Base-by-base conservation (phyloP, 108 stramenopile genomes). In the Halocafeteria seosinensis region DNA sequence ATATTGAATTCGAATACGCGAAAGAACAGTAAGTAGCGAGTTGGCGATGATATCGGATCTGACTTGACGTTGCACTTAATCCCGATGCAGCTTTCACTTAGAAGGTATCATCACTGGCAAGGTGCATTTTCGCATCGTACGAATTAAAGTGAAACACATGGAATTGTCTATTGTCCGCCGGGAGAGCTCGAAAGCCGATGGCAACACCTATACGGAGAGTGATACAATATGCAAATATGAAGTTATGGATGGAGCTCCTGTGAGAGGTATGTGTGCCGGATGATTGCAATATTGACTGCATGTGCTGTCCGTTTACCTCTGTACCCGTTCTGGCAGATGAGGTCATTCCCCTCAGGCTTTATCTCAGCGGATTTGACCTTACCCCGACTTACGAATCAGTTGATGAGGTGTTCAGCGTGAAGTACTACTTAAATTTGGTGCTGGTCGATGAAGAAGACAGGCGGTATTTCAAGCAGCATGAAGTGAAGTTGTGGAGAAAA, bases 1-100 rank as follows among this genome's bases (percentile, higher is more conserved):
- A 98, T 71, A 95, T 98, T 70, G 96, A 98, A 82, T 98, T 98
- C 70, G 90, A 95, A 73, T 98, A 93, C 77, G 87, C 93, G 61
- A 86, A 82, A 33, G 67, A 72, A n/a, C 66, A 70, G 27, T 55
- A 55, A n/a, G n/a, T n/a, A n/a, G n/a, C n/a, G n/a, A n/a, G n/a
- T n/a, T n/a, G n/a, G n/a, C n/a, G n/a, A n/a, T n/a, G n/a, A n/a
- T n/a, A n/a, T n/a, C n/a, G n/a, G n/a, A n/a, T n/a, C n/a, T n/a
- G n/a, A n/a, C n/a, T n/a, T n/a, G n/a, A n/a, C n/a, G n/a, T n/a
- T n/a, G n/a, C n/a, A n/a, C n/a, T n/a, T 95, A 92, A n/a, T n/a
- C n/a, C n/a, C n/a, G n/a, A n/a, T n/a, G n/a, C n/a, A n/a, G n/a
- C n/a, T n/a, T n/a, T 74, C 89, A 93, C 75, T 77, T 94, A 61